Evolutionary conservation across 805 yeast genomes (phyloP).

Genomic region (Wickerhamiella brachini): DNA sequence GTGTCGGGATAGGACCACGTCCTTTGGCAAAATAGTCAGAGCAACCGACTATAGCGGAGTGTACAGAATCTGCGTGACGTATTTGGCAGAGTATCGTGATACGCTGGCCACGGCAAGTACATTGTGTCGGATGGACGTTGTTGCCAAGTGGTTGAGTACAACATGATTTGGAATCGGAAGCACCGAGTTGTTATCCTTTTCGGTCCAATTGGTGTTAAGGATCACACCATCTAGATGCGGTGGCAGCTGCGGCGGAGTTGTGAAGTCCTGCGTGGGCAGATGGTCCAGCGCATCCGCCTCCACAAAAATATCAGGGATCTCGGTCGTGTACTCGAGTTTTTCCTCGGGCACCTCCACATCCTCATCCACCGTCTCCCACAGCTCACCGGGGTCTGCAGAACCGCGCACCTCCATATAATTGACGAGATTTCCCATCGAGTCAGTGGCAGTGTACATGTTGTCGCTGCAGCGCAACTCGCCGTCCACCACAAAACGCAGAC

Average conservation of each 20-base stretch:
- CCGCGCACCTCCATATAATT: constrained; percentile 46
- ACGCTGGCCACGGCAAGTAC: constrained; percentile 88
- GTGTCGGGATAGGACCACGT: no score
- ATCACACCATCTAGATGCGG: constrained; percentile 94
- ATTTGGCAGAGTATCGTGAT: constrained; percentile 80
- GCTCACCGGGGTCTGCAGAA: constrained; percentile 2
- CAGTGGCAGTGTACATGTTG: constrained; percentile 89
- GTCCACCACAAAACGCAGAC: constrained; percentile 87
- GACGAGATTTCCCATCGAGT: constrained; percentile 90
- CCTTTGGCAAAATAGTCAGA: no score
- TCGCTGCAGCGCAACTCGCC: constrained; percentile 84
- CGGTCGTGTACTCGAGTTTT: constrained; percentile 46
- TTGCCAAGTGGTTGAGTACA: constrained; percentile 86
- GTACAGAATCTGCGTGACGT: constrained; percentile 81
- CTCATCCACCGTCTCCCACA: constrained; percentile 5
- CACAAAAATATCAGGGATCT: constrained; percentile 31
- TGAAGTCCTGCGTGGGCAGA: constrained; percentile 27
- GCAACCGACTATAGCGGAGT: constrained; percentile 69
- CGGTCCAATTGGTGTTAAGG: constrained; percentile 55
- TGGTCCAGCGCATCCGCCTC: constrained; percentile 32
- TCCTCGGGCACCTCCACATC: constrained; percentile 7
- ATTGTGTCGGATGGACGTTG: constrained; percentile 86
- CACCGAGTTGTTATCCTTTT: constrained; percentile 78
- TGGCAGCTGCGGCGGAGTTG: constrained; percentile 92
- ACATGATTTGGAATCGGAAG: constrained; percentile 91